phyloP scores from a whole-genome alignment of 768 basidiomycete genomes.

The Tricholoma sp. region DNA sequence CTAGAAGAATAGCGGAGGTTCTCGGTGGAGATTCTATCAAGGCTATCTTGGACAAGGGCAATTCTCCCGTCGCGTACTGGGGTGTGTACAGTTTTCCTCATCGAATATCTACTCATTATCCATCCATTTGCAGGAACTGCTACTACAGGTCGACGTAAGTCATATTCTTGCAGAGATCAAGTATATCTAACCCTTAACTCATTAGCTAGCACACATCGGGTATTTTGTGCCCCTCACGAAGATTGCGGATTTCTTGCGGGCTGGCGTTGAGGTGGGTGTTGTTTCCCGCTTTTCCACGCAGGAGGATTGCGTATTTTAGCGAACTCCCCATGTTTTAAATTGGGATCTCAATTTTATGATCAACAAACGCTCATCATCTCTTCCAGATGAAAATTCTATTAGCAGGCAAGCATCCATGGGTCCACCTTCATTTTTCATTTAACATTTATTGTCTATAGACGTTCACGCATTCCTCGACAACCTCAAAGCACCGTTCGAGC shows the following conservation, averaged over 20 bases:
- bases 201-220: slow-evolving; percentile 79
- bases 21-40: slow-evolving; percentile 84
- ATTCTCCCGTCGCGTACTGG: slow-evolving; percentile 86
- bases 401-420: slow-evolving; percentile 46
- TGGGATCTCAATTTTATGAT: neutral
- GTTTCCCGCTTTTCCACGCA: neutral
- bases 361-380: neutral
- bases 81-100: slow-evolving; percentile 43
- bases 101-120: slow-evolving; percentile 3
- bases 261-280: slow-evolving; percentile 73
- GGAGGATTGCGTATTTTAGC: neutral
- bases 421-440: neutral
- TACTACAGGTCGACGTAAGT: slow-evolving; percentile 88
- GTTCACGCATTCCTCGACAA: slow-evolving; percentile 98
- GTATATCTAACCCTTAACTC: slow-evolving; percentile 5
- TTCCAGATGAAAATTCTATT: slow-evolving; percentile 70
- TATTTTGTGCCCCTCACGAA: slow-evolving; percentile 95
- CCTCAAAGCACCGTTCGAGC: slow-evolving; percentile 90
- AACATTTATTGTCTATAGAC: slow-evolving; percentile 39
- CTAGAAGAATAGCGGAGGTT: slow-evolving; percentile 79
- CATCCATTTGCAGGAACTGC: slow-evolving; percentile 63
- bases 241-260: slow-evolving; percentile 92
- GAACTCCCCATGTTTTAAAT: neutral
- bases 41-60: slow-evolving; percentile 70
- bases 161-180: neutral